phyloP scores from a whole-genome alignment of 805 yeast genomes.

The Kluyveromyces lactis region DNA sequence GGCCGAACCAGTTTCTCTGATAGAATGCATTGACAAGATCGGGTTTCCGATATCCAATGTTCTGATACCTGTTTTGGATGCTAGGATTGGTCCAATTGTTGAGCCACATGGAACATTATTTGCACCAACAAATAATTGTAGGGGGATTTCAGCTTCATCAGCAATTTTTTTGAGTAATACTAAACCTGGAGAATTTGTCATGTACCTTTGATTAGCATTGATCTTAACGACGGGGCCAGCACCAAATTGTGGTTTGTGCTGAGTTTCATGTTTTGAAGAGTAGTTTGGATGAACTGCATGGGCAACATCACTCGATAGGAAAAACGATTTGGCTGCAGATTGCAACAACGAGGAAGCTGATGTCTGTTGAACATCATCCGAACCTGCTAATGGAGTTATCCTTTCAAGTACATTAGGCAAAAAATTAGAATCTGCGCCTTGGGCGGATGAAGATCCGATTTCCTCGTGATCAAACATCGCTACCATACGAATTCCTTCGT shows the following conservation, averaged over 20 bases:
- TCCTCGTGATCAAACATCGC: constrained; percentile 95
- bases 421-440: constrained; percentile 93
- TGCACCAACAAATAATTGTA: constrained; percentile 87
- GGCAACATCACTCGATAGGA: constrained; percentile 91
- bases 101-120: constrained; percentile 95
- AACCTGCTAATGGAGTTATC: constrained; percentile 41
- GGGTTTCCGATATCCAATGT: constrained; percentile 90
- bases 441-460: constrained; percentile 87
- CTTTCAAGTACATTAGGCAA: constrained; percentile 71
- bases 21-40: constrained; percentile 87
- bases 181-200: constrained; percentile 87
- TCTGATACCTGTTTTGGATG: constrained; percentile 79
- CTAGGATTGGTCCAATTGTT: constrained; percentile 90
- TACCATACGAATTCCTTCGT: constrained; percentile 58
- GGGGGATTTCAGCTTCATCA: constrained; percentile 57
- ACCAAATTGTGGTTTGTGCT: constrained; percentile 75
- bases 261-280: constrained; percentile 60
- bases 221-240: constrained; percentile 88
- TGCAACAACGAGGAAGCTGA: constrained; percentile 38
- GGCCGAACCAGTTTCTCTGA: constrained; percentile 85
- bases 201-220: constrained; percentile 92
- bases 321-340: constrained; percentile 68
- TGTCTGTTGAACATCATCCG: constrained; percentile 27
- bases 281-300: constrained; percentile 97
- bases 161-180: constrained; percentile 71